Evolutionary conservation across 148 eudicot species (phyloP).

Genomic region (Fagopyrum homotropicum): DNA sequence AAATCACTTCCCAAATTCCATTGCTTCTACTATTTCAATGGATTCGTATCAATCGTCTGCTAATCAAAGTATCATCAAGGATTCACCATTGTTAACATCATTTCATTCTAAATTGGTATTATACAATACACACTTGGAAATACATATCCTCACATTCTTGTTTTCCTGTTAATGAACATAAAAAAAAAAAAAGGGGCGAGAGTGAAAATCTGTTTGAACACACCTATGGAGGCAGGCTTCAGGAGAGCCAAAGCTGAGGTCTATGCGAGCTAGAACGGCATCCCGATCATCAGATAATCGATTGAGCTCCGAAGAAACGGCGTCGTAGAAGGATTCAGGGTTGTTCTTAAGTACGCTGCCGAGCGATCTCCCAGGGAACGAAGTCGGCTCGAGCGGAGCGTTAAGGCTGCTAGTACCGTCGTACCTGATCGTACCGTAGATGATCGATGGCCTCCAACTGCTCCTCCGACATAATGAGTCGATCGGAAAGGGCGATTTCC

Average conservation of each 20-base stretch:
- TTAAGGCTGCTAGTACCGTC: slow-evolving; percentile 31
- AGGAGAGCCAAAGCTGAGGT: slow-evolving; percentile 38
- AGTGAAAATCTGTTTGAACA: neutral
- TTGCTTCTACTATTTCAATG: neutral
- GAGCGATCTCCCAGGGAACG: slow-evolving; percentile 47
- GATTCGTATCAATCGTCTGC: neutral
- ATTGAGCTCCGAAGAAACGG: slow-evolving; percentile 44
- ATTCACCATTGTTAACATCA: neutral
- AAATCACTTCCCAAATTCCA: neutral
- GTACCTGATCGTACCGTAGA: neutral
- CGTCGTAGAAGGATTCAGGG: slow-evolving; percentile 36
- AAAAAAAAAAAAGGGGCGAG: neutral
- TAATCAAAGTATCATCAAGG: too few relatives aligned
- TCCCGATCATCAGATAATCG: slow-evolving; percentile 42
- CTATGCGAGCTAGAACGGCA: slow-evolving; percentile 36
- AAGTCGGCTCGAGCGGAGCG: slow-evolving; percentile 47
- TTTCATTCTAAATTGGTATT: neutral
- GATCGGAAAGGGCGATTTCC: neutral
- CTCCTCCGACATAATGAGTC: neutral
- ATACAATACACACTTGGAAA: neutral
- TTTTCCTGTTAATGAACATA: neutral
- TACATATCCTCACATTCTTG: neutral
- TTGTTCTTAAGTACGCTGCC: slow-evolving; percentile 46
- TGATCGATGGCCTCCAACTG: neutral
- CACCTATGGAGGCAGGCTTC: slow-evolving; percentile 76